phyloP scores from a whole-genome alignment of 257 asterid genomes.

The Penstemon newberryi region DNA sequence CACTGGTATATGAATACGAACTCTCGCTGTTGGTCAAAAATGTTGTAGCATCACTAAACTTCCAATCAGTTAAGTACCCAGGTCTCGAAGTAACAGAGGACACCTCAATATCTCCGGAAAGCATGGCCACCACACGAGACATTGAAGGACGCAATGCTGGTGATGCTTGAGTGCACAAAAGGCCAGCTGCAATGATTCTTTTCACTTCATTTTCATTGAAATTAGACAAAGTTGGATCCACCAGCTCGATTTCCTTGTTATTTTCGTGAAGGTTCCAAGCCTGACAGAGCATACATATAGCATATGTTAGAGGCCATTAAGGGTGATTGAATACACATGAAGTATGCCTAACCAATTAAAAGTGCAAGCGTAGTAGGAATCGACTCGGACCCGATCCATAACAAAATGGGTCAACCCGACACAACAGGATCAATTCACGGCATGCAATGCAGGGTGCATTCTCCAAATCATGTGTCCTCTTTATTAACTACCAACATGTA shows the following conservation, averaged over 20 bases:
- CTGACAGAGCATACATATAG: constrained; percentile 8
- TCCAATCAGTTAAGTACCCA: constrained; percentile 34
- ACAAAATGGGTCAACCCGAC: not conserved
- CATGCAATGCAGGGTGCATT: too few species aligned
- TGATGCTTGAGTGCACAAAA: constrained; percentile 20
- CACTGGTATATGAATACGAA: constrained; percentile 19
- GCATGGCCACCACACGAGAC: constrained; percentile 23
- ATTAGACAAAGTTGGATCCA: constrained; percentile 29
- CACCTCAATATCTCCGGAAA: constrained; percentile 20
- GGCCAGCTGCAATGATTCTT: not conserved
- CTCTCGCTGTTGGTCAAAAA: constrained; percentile 26
- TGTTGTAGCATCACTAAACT: constrained; percentile 43
- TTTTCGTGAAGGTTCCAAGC: constrained; percentile 37
- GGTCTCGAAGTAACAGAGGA: constrained; percentile 12
- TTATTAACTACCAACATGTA: too few species aligned
- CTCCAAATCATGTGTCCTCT: too few species aligned
- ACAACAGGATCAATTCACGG: too few species aligned
- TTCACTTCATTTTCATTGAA: constrained; percentile 16
- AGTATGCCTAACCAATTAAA: not conserved
- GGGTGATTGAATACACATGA: not conserved
- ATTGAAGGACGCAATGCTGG: constrained; percentile 10
- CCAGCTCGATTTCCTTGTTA: constrained; percentile 28
- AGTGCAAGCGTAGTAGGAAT: not conserved
- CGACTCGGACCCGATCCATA: not conserved
- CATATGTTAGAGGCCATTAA: not conserved